Evolutionary conservation across 768 basidiomycete species (phyloP).

Genomic region (Rhodosporidiobolus sp.): DNA sequence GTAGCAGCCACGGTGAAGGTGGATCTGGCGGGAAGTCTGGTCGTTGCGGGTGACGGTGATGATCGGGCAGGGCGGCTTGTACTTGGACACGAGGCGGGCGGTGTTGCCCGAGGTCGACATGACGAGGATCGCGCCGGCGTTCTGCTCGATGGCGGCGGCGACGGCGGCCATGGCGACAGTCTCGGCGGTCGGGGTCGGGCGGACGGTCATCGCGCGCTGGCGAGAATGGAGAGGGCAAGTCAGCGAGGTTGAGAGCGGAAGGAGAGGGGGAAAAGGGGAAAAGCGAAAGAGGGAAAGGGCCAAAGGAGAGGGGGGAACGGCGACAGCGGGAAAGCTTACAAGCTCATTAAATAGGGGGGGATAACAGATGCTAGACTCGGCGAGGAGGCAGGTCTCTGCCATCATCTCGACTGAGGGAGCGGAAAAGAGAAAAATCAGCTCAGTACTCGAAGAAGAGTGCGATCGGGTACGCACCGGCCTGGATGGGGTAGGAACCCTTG

Average conservation of each 20-base stretch:
- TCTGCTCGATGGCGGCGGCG: slow-evolving; percentile 89
- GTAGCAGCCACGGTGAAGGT: slow-evolving; percentile 93
- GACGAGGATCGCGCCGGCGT: slow-evolving; percentile 90
- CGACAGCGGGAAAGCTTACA: background rate
- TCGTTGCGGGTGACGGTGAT: slow-evolving; percentile 83
- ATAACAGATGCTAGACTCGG: slow-evolving; percentile 92
- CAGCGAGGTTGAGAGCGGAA: background rate
- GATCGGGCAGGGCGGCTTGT: slow-evolving; percentile 86
- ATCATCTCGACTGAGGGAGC: slow-evolving; percentile 83
- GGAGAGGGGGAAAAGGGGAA: too few species aligned
- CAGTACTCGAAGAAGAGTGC: background rate
- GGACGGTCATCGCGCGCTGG: slow-evolving; percentile 68
- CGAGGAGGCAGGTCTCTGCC: slow-evolving; percentile 97
- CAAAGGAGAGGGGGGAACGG: too few species aligned
- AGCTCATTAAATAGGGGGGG: slow-evolving; percentile 83
- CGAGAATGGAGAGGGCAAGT: background rate
- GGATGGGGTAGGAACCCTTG: slow-evolving; percentile 92
- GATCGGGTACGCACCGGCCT: slow-evolving; percentile 63
- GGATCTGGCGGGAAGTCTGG: slow-evolving; percentile 92
- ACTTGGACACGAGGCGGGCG: slow-evolving; percentile 92
- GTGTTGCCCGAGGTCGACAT: slow-evolving; percentile 90
- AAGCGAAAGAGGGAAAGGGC: too few species aligned
- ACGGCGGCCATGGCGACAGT: slow-evolving; percentile 95
- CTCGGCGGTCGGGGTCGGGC: slow-evolving; percentile 90
- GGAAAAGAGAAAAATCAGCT: background rate